Evolutionary conservation across 163 green algal species (phyloP), one percentile per base, ranked within the genome.

Genomic region (Chloromonas sp.): DNA sequence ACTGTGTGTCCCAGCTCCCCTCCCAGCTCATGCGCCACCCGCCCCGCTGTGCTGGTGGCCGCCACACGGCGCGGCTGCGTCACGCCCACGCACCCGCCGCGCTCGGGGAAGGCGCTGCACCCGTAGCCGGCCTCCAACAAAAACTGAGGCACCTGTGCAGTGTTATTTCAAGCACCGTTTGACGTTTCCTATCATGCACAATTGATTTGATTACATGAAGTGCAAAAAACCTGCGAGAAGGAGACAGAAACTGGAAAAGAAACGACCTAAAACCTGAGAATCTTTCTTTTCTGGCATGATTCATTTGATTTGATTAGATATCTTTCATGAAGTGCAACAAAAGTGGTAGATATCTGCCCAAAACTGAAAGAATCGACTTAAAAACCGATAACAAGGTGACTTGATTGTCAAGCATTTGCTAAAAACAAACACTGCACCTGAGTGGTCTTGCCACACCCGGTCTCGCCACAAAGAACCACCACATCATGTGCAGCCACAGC

Each of bases 71-170:
- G 89, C 1, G 96, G 96, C 93, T 99, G 96, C 14, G 97, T 99
- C 2, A 99, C 93, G 3, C 91, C 95, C 0, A 98, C 92, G 14
- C 87, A 81, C 0, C 97, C 97, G 0, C 84, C 79, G 1, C 90
- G 86, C 85, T 96, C 95, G 1, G 90, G 89, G 83, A 95, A 98
- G 3, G 87, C 78, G 0, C 1, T 2, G 87, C 91, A 95, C 61
- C 96, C 96, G 87, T 96, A 99, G 0, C 97, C 97, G 2, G 95
- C 96, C 88, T 99, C 97, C 78, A 96, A 93, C 81, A 99, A 89
- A 87, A 99, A 99, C 82, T 99, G 95, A 0, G 95, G 96, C n/a
- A 98, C 95, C 93, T 98, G 93, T 11, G 5, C 66, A 36, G 36
- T 36, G 36, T 36, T 36, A 36, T 36, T 36, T 36, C 36, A 36